A percentile compares a stretch with the other conserved stretches of the same genome.
Evolutionary conservation across 176 grass and related monocot genomes (phyloP).

Genomic region (Lolium rigidum): DNA sequence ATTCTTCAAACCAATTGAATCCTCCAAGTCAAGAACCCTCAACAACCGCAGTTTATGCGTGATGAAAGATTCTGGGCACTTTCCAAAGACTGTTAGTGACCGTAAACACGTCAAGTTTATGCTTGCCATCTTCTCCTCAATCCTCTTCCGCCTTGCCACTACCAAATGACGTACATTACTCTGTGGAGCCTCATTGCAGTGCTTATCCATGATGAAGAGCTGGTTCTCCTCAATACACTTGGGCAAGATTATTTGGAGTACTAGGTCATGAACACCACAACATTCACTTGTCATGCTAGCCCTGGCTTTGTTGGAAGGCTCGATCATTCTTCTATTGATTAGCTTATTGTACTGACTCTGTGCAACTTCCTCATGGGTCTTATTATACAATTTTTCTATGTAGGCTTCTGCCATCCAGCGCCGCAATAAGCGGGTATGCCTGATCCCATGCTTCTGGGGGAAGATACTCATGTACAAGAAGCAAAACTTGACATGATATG

Average conservation of each 20-base stretch:
- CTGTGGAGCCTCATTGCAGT: constrained; percentile 3
- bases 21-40: constrained; percentile 50
- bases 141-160: constrained; percentile 32
- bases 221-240: constrained; percentile 55
- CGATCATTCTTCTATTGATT: constrained; percentile 56
- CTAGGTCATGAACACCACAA: constrained; percentile 48
- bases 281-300: constrained; percentile 2
- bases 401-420: constrained; percentile 61
- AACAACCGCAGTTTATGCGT: constrained; percentile 34
- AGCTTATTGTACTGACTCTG: constrained; percentile 46
- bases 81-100: constrained; percentile 46
- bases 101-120: constrained; percentile 31
- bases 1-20: constrained; percentile 5
- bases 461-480: constrained; percentile 70
- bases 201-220: constrained; percentile 36
- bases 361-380: constrained; percentile 39
- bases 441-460: constrained; percentile 55
- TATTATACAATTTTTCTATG: constrained; percentile 36
- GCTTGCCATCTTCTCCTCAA: neutral
- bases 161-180: constrained; percentile 49
- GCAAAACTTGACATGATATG: constrained; percentile 57
- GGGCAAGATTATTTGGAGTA: constrained; percentile 47
- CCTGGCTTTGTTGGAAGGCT: constrained; percentile 9
- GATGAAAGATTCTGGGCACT: constrained; percentile 4
- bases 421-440: constrained; percentile 28